Evolutionary conservation across 306 rosid species (phyloP).

Genomic region (Herpetospermum pedunculosum): DNA sequence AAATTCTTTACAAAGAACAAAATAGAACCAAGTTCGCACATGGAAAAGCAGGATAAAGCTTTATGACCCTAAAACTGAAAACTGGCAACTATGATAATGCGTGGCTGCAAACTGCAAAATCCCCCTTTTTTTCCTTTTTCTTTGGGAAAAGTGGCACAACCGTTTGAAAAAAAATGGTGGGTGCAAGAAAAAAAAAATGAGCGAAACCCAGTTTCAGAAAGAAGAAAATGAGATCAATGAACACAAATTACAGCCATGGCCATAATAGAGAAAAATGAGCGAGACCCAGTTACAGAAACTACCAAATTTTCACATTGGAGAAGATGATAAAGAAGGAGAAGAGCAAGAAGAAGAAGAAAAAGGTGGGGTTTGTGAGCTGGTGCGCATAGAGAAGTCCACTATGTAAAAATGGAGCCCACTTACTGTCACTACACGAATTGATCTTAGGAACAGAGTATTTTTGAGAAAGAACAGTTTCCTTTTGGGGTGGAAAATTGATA

Average conservation of each 20-base stretch:
- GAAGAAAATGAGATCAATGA: too few species aligned
- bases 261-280: neutral
- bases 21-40: conserved; percentile 41
- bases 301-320: neutral
- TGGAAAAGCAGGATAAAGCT: conserved; percentile 31
- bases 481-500: neutral
- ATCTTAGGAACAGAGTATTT: neutral
- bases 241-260: neutral
- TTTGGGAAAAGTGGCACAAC: conserved; percentile 19
- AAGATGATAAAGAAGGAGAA: neutral
- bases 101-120: conserved; percentile 18
- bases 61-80: conserved; percentile 15
- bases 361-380: conserved; percentile 54
- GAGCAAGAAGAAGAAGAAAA: neutral
- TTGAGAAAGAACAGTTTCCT: neutral
- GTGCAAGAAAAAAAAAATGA: too few species aligned
- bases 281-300: neutral
- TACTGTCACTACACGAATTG: neutral
- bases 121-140: neutral
- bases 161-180: conserved; percentile 1
- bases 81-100: conserved; percentile 24
- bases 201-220: too few species aligned
- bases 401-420: neutral
- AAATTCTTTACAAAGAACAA: neutral
- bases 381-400: conserved; percentile 28